These are phyloP conservation scores for Antitrichia curtipendula DNA, from an alignment of 225 moss, liverwort and hornwort genomes.

Conservation along the genomic window DNA sequence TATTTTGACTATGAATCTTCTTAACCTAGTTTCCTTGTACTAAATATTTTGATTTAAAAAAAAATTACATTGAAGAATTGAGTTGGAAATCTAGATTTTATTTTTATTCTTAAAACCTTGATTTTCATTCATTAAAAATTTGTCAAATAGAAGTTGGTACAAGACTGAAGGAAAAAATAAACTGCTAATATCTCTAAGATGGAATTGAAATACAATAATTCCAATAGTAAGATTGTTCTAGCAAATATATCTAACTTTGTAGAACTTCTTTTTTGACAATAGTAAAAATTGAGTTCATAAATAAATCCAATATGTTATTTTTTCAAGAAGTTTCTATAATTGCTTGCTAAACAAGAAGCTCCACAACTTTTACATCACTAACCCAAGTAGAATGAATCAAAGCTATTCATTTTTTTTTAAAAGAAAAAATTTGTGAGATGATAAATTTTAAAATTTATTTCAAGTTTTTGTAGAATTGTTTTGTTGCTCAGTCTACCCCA, in stretches of 20 bases:
- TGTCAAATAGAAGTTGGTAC: accelerated
- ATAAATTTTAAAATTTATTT: no score
- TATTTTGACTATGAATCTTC: no score
- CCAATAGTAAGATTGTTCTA: background rate
- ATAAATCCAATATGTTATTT: background rate
- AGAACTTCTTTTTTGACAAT: accelerated
- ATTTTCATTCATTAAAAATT: background rate
- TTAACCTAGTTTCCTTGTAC: no score
- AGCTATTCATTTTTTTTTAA: no score
- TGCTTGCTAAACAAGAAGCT: background rate
- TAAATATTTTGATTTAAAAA: background rate
- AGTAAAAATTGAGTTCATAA: background rate
- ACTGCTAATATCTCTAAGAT: background rate
- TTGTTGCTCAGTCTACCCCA: no score
- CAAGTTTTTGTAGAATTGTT: no score
- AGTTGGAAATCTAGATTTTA: background rate
- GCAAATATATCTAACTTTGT: background rate
- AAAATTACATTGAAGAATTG: background rate
- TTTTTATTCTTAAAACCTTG: no score
- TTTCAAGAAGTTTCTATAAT: background rate
- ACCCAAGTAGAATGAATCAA: background rate
- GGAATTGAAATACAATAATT: background rate
- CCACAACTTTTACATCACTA: background rate
- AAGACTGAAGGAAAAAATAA: background rate
- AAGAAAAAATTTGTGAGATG: no score